Percentiles rank a stretch among this genome's conserved stretches.
Evolutionary conservation across 2,329 filamentous ascomycete species (phyloP).

Genomic region (Clarireedia sp.): DNA sequence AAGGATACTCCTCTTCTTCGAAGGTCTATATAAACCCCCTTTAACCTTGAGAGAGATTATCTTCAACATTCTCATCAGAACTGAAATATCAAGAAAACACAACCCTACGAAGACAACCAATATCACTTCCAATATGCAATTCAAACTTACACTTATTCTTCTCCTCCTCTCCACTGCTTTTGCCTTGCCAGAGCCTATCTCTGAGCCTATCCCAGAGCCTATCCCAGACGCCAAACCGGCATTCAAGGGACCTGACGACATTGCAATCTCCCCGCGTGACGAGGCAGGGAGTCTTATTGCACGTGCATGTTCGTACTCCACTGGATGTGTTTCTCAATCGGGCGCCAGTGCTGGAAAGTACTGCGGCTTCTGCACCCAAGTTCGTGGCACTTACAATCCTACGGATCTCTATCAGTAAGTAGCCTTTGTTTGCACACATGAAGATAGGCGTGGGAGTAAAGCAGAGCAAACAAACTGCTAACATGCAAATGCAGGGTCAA

Average conservation of each 20-base stretch:
- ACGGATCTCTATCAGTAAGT: constrained; percentile 9
- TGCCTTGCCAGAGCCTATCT: neutral
- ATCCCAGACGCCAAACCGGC: neutral
- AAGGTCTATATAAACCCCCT: too few species aligned
- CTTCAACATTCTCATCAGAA: too few species aligned
- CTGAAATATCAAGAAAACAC: too few species aligned
- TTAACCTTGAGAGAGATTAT: too few species aligned
- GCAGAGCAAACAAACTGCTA: neutral
- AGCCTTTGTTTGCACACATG: neutral
- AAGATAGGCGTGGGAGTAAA: neutral
- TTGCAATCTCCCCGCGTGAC: neutral
- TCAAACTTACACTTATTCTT: neutral
- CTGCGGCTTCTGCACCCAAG: constrained; percentile 10
- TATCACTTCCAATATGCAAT: neutral
- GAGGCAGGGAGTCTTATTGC: neutral
- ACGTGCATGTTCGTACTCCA: constrained; percentile 2
- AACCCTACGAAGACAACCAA: neutral
- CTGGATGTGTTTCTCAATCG: neutral
- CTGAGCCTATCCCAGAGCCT: neutral
- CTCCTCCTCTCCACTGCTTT: neutral
- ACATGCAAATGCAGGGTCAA: constrained; percentile 2
- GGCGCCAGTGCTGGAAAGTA: constrained; percentile 7
- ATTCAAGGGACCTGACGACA: neutral
- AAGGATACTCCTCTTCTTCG: too few species aligned
- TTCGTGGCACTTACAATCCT: constrained; percentile 1